A percentile compares a stretch with the other conserved stretches of the same genome.
Evolutionary conservation across 768 basidiomycete species (phyloP).

Genomic region (Myochromella boudieri): DNA sequence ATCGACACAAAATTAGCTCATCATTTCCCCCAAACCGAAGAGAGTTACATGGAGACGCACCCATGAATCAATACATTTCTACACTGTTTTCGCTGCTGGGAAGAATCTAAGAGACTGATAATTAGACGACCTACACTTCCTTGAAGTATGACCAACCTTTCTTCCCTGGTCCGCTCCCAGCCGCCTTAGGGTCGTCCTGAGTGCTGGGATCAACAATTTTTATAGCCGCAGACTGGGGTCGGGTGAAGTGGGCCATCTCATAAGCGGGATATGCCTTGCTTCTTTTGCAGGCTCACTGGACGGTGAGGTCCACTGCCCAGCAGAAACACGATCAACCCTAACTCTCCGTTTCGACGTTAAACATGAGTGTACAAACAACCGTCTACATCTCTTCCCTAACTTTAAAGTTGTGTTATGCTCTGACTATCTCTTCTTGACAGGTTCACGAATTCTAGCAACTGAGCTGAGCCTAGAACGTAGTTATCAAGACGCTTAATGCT

Average conservation of each 20-base stretch:
- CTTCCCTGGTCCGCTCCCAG: too few species aligned
- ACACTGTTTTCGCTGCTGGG: slow-evolving; percentile 67
- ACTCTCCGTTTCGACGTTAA: slow-evolving; percentile 2
- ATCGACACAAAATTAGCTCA: too few species aligned
- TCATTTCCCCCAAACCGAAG: not conserved
- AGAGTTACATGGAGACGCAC: slow-evolving; percentile 36
- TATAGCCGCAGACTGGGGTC: slow-evolving; percentile 64
- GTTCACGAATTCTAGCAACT: too few species aligned
- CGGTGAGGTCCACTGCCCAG: slow-evolving; percentile 18
- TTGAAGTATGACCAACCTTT: slow-evolving; percentile 58
- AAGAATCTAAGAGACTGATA: slow-evolving; percentile 46
- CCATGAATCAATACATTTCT: slow-evolving; percentile 92
- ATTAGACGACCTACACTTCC: not conserved
- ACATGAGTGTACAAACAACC: slow-evolving; percentile 10
- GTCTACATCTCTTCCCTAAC: slow-evolving; percentile 4
- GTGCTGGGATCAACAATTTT: slow-evolving; percentile 68
- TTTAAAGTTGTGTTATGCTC: not conserved
- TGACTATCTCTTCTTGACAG: too few species aligned
- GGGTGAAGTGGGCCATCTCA: slow-evolving; percentile 68
- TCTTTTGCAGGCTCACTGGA: slow-evolving; percentile 14
- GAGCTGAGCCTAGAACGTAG: too few species aligned
- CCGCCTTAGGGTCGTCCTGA: slow-evolving; percentile 40
- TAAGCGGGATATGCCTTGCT: slow-evolving; percentile 1
- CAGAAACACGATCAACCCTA: slow-evolving; percentile 15
- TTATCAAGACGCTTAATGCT: too few species aligned